A percentile compares a stretch with the other conserved stretches of the same genome.
Evolutionary conservation across 2,329 filamentous ascomycete genomes (phyloP).

Genomic region (Stachybotrys chartarum): DNA sequence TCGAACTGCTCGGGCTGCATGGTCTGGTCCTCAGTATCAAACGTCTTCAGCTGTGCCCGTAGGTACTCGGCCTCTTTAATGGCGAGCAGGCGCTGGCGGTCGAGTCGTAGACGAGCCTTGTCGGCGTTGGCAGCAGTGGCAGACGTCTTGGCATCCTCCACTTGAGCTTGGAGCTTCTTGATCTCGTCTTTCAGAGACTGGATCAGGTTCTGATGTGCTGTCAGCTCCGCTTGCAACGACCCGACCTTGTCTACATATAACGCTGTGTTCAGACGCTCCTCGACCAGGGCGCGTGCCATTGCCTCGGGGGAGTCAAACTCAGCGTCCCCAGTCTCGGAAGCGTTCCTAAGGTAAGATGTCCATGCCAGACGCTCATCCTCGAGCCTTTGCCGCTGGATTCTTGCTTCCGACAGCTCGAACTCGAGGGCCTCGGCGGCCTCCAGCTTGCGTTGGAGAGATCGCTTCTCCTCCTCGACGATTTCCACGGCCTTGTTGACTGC

Average conservation of each 20-base stretch:
- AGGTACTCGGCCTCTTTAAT: constrained; percentile 92
- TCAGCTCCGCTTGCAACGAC: constrained; percentile 67
- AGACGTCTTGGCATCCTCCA: constrained; percentile 60
- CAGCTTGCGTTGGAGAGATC: constrained; percentile 69
- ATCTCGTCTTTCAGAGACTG: constrained; percentile 66
- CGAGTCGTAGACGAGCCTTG: constrained; percentile 66
- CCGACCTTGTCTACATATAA: constrained; percentile 77
- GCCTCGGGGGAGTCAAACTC: constrained; percentile 86
- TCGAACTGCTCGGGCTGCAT: constrained; percentile 78
- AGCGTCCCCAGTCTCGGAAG: constrained; percentile 51
- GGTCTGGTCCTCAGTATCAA: constrained; percentile 81
- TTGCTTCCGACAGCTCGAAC: constrained; percentile 69
- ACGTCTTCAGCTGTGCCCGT: constrained; percentile 81
- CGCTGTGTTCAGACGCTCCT: constrained; percentile 73
- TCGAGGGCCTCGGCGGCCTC: constrained; percentile 68
- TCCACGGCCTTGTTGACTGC: constrained; percentile 82
- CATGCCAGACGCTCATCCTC: constrained; percentile 85
- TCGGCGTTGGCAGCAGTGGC: constrained; percentile 45
- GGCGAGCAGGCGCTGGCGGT: constrained; percentile 78
- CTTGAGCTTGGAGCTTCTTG: constrained; percentile 53
- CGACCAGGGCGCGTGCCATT: constrained; percentile 74
- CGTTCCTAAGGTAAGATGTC: constrained; percentile 74
- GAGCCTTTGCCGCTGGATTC: constrained; percentile 75
- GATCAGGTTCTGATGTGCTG: constrained; percentile 70
- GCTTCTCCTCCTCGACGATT: constrained; percentile 92